Conservation (phyloP, 2,329 filamentous ascomycete species). For the Neofusicoccum sp. region DNA sequence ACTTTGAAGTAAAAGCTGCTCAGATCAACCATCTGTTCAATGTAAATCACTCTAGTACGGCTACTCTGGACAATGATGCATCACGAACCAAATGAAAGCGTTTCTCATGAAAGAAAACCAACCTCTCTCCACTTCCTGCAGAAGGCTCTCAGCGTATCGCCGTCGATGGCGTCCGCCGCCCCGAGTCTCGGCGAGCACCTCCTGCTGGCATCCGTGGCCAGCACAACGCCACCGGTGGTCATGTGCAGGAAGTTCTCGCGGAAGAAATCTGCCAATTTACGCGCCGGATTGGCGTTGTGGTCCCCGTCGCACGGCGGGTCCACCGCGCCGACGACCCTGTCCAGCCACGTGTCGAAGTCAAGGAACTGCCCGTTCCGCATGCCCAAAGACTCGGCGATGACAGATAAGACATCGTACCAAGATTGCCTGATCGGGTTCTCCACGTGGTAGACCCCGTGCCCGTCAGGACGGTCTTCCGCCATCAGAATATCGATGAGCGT, state of each 20-base stretch:
- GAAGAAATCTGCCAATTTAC: conserved; percentile 10
- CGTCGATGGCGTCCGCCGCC: too few relatives aligned
- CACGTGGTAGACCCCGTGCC: conserved; percentile 12
- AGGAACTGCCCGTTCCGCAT: background rate
- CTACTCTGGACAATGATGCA: too few relatives aligned
- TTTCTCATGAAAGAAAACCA: too few relatives aligned
- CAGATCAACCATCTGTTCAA: too few relatives aligned
- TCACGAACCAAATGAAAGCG: too few relatives aligned
- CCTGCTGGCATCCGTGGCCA: background rate
- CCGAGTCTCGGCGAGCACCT: too few relatives aligned
- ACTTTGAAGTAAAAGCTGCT: too few relatives aligned
- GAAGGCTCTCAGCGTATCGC: too few relatives aligned
- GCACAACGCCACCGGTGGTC: conserved; percentile 7
- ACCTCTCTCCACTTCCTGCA: too few relatives aligned
- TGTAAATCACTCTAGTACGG: too few relatives aligned
- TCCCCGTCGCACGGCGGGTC: background rate
- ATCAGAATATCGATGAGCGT: conserved; percentile 1
- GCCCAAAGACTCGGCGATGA: background rate
- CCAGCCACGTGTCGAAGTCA: background rate
- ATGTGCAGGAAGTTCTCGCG: conserved; percentile 9
- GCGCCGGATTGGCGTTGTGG: background rate
- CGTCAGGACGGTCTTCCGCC: background rate
- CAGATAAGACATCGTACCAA: background rate
- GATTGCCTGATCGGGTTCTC: conserved; percentile 19
- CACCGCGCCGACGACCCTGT: background rate